Percentiles rank a stretch among this genome's conserved stretches.
phyloP scores from a whole-genome alignment of 2,329 filamentous ascomycete species.

The Penicillium sclerotigenum region DNA sequence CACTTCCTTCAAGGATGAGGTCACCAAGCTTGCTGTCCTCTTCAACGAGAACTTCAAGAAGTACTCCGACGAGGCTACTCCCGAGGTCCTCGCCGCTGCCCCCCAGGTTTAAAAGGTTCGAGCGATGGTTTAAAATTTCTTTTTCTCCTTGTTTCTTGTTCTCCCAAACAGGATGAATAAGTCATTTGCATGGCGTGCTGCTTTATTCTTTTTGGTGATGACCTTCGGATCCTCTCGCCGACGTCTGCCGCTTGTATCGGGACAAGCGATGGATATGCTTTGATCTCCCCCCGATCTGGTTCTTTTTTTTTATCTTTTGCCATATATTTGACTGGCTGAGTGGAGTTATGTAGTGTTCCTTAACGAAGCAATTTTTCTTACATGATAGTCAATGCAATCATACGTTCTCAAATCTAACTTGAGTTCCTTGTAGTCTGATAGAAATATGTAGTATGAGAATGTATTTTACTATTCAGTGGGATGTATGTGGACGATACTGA shows the following conservation, averaged over 20 bases:
- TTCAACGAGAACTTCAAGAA: slow-evolving; percentile 99
- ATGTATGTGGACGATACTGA: too few species aligned
- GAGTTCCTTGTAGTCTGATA: neutral
- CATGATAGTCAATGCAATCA: slow-evolving; percentile 21
- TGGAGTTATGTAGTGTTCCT: slow-evolving; percentile 13
- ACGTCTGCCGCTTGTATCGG: slow-evolving; percentile 20
- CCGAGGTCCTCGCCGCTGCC: slow-evolving; percentile 64
- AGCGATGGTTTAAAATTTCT: slow-evolving; percentile 21
- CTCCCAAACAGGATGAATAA: slow-evolving; percentile 19
- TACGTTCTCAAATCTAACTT: neutral
- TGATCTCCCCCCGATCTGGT: slow-evolving; percentile 16
- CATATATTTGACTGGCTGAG: slow-evolving; percentile 13
- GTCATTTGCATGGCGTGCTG: slow-evolving; percentile 35
- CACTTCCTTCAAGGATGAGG: slow-evolving; percentile 77
- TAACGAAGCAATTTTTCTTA: slow-evolving; percentile 10
- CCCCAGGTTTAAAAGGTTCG: slow-evolving; percentile 31
- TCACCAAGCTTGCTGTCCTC: slow-evolving; percentile 81
- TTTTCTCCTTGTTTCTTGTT: slow-evolving; percentile 23
- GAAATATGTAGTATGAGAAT: too few species aligned
- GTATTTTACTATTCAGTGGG: too few species aligned
- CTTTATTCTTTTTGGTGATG: slow-evolving; percentile 21
- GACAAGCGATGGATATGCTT: slow-evolving; percentile 20
- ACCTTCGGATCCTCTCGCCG: slow-evolving; percentile 11
- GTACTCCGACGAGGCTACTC: slow-evolving; percentile 79
- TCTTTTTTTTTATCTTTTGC: slow-evolving; percentile 12